Evolutionary conservation across 129 eudicot species (phyloP), one percentile per base, ranked within the genome.

Genomic region (Flaveria linearis): DNA sequence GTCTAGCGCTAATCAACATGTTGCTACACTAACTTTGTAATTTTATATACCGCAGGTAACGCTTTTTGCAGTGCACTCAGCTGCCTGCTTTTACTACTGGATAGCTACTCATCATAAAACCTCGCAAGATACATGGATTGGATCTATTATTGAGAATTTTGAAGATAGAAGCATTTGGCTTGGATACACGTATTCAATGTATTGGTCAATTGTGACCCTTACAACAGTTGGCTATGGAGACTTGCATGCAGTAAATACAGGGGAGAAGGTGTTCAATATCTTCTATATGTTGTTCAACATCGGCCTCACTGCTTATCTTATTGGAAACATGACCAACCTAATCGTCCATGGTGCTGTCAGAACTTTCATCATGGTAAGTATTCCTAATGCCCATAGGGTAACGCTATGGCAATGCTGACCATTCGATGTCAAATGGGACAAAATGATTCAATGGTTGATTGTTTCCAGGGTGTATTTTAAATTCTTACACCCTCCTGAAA

Each of bases 211-310:
- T 73, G 97, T 92, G 72, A 92, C 97, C 41, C 92, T 92, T 26
- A 80, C 92, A 69, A 89, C 97, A n/a, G 88, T 85, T 7, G 96
- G 97, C 4, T 92, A 92, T 64, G 97, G 97, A 5, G 97, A 91
- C 68, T 78, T 91, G 78, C 92, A 89, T 28, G 95, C 97, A n/a
- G 86, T 76, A 56, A 91, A 91, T 75, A 77, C 96, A n/a, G 96
- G 96, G 28, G 97, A 91, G 85, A 91, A 91, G 77, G 81, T 87
- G 71, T 89, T 89, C 84, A 82, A 87, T 76, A 87, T 91, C 73
- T 87, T 85, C 57, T 91, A 91, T 72, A 91, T 91, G 97, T 80
- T 91, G 58, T 91, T 91, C 87, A 91, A 91, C 83, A 91, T 91
- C n/a, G 96, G 97, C 46, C 97, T 91, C 75, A 85, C 91, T 0